Evolutionary conservation across 768 basidiomycete species (phyloP).

Genomic region (Trichaptum fuscoviolaceum): DNA sequence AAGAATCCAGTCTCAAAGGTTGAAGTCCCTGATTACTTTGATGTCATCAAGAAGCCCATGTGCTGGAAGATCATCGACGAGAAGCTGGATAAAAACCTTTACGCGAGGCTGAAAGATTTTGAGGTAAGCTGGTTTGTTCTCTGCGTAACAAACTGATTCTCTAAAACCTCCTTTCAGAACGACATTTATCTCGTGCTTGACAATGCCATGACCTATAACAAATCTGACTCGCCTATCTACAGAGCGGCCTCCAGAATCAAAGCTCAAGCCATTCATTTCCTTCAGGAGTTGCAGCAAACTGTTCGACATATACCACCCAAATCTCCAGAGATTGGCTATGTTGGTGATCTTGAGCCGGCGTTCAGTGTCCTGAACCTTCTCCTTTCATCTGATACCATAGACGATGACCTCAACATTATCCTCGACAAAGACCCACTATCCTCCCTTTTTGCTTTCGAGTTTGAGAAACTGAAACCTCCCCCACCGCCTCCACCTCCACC

Average conservation of each 20-base stretch:
- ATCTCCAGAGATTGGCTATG: conserved; percentile 6
- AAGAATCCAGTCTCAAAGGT: conserved; percentile 72
- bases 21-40: conserved; percentile 88
- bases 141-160: not conserved
- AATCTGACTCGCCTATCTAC: conserved; percentile 62
- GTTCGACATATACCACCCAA: conserved; percentile 5
- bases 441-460: conserved; percentile 64
- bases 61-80: conserved; percentile 77
- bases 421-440: conserved; percentile 54
- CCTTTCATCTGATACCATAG: conserved; percentile 44
- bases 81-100: conserved; percentile 79
- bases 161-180: conserved; percentile 35
- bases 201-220: conserved; percentile 88
- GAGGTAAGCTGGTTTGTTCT: conserved; percentile 37
- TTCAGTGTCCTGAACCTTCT: conserved; percentile 52
- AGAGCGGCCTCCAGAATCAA: conserved; percentile 65
- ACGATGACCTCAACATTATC: conserved; percentile 48
- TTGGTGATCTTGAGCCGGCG: conserved; percentile 77
- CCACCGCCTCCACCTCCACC: conserved; percentile 46
- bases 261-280: conserved; percentile 34
- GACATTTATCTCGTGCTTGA: conserved; percentile 81
- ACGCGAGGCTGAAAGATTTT: conserved; percentile 73
- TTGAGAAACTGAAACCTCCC: conserved; percentile 56
- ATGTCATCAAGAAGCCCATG: conserved; percentile 83
- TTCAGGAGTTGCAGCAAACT: conserved; percentile 22